Base-by-base conservation (phyloP, 1,139 yeast species). In the Lodderomyces orthopsilosis region DNA sequence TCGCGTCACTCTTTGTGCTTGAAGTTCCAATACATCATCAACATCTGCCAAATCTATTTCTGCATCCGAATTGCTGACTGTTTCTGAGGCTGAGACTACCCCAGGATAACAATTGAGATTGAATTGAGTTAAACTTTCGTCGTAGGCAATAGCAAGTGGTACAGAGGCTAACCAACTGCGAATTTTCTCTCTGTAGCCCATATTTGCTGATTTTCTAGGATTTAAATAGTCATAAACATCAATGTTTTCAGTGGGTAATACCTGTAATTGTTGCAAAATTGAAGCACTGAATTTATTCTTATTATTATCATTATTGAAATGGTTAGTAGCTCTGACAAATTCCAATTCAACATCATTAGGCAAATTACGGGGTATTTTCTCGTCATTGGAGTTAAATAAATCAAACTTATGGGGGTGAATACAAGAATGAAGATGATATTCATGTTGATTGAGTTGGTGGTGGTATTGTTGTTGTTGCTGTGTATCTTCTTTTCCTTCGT, bases 141-240 rank as follows among this genome's bases (percentile, higher is more conserved):
- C 36, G 35, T n/a, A 23, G 12, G 23, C 24, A 18, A 56, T 62
- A 23, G 72, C 59, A 19, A 37, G 44, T 1, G 90, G 90, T 2
- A 83, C 70, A 17, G 68, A 65, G 5, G 65, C 61, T 28, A 85
- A 71, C 94, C 93, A 85, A 6, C 59, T 63, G 35, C 67, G 66
- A 0, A 85, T 85, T 54, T 84, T 84, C 51, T 84, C 91, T 38
- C 61, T 65, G 43, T 70, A 75, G 1, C 77, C 69, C 88, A 84
- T 83, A 55, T 77, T 80, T 9, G 71, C 63, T 1, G 79, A 78
- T 26, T 62, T 62, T 51, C 86, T 66, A 5, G 91, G 89, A 47
- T 82, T 72, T 54, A 83, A 82, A 10, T 24, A 26, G 35, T 40
- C 38, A 32, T 42, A 48, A 2, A 47, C 23, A 12, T 46, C 52